phyloP scores from a whole-genome alignment of 371 early-diverging fungal genomes.

The Apophysomyces variabilis region DNA sequence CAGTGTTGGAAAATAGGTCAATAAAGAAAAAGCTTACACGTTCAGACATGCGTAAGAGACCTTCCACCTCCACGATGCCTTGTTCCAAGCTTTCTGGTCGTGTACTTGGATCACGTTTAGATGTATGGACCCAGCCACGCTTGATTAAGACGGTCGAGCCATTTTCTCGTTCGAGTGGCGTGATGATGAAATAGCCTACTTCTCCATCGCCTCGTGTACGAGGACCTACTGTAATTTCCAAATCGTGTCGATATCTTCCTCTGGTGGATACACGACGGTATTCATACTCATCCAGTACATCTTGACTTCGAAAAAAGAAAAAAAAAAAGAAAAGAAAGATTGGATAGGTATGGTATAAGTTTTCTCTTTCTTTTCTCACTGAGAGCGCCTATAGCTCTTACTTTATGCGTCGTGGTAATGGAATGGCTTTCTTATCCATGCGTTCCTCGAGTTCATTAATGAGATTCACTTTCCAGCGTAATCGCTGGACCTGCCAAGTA shows the following conservation, averaged over 20 bases:
- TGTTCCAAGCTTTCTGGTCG: slow-evolving; percentile 64
- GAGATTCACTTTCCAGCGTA: slow-evolving; percentile 87
- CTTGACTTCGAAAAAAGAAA: slow-evolving; percentile 32
- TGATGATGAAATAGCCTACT: slow-evolving; percentile 82
- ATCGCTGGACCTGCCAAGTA: slow-evolving; percentile 90
- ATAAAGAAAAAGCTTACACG: slow-evolving; percentile 33
- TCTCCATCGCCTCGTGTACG: slow-evolving; percentile 75
- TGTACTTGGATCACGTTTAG: slow-evolving; percentile 60
- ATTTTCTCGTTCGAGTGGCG: slow-evolving; percentile 82
- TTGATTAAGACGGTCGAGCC: slow-evolving; percentile 80
- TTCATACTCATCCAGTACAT: slow-evolving; percentile 66
- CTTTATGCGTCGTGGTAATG: slow-evolving; percentile 72
- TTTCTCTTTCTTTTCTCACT: neutral
- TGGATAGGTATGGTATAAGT: neutral
- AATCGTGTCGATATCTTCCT: slow-evolving; percentile 74
- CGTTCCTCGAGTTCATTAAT: slow-evolving; percentile 75
- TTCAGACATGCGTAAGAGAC: slow-evolving; percentile 67
- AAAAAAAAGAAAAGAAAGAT: too few species aligned
- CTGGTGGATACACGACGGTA: slow-evolving; percentile 73
- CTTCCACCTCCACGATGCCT: slow-evolving; percentile 63
- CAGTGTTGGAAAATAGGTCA: too few species aligned
- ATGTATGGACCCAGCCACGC: slow-evolving; percentile 88
- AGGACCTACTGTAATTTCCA: slow-evolving; percentile 83
- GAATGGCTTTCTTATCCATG: slow-evolving; percentile 67
- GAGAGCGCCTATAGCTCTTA: slow-evolving; percentile 19